Base-by-base conservation (phyloP, 192 early-diverging fungal genomes). In the Gaertneriomyces sp. region DNA sequence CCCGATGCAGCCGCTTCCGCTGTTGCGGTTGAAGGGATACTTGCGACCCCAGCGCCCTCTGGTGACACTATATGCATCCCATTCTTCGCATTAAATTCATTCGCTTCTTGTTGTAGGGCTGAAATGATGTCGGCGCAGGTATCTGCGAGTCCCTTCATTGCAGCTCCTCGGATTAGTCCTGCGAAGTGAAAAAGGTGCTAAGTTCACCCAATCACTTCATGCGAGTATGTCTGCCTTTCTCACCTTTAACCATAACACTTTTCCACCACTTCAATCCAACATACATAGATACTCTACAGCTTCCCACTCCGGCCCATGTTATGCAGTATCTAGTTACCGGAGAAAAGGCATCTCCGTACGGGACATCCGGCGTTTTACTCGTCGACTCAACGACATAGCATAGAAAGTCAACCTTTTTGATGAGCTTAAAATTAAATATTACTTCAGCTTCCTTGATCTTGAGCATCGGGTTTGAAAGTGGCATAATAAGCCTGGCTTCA, bases 381-480 rank as follows among this genome's bases (percentile, higher is more conserved):
- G 70, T 56, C 3, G 70, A 60, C 10, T 73, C 71, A 33, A 86
- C 72, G 0, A 78, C 74, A 64, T 88, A 78, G n/a, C 45, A 87
- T 78, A 88, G 52, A 53, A 87, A 70, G 4, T 88, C 88, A 33
- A 77, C 76, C 50, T 79, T 70, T 47, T 82, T 80, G 12, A 84
- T 61, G 33, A 89, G 72, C 8, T 64, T 74, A 52, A 82, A 77
- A 4, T 74, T 83, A 14, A 85, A 79, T 10, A 84, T 72, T 7
- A 86, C 85, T 7, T 86, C 79, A 0, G 85, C 81, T 61, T 89
- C 87, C 45, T 89, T 89, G 14, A 84, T 64, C 69, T 88, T 91
- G 20, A 89, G 87, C 84, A 60, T 8, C 25, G 55, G 17, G 2
- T 33, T 33, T 2, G 25, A 33, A 33, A 33, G 0, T 33, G 25